Percentiles rank a stretch among this genome's conserved stretches.
Evolutionary conservation across 2,329 filamentous ascomycete species (phyloP).

Genomic region (Colletotrichum somersetense): DNA sequence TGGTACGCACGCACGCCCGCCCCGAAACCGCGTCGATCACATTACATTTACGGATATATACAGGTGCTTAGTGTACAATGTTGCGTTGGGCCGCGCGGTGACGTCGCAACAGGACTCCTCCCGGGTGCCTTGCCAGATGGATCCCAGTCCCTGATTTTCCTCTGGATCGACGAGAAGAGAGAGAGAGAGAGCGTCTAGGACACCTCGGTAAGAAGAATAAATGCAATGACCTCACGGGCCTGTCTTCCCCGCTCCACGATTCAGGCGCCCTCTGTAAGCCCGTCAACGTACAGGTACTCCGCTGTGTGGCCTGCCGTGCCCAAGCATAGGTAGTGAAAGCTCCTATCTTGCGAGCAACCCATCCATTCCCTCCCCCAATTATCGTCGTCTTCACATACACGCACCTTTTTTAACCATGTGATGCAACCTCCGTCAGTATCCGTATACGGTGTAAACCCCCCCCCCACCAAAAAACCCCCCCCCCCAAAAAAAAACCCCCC

Average conservation of each 20-base stretch:
- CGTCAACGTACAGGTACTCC: background rate
- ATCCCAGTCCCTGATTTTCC: conserved; percentile 16
- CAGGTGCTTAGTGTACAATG: background rate
- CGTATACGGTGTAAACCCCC: no score
- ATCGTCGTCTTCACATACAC: background rate
- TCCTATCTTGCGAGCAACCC: no score
- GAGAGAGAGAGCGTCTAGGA: no score
- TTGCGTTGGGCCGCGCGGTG: conserved; percentile 4
- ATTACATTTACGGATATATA: background rate
- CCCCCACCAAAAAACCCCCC: no score
- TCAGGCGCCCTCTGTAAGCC: background rate
- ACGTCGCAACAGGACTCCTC: conserved; percentile 9
- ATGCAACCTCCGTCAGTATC: background rate
- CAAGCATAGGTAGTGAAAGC: no score
- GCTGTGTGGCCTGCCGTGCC: no score
- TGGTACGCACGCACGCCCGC: no score
- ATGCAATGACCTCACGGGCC: conserved; percentile 31
- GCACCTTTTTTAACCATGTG: background rate
- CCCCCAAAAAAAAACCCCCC: no score
- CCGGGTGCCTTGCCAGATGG: background rate
- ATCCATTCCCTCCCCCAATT: no score
- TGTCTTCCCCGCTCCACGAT: conserved; percentile 1
- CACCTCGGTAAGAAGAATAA: no score
- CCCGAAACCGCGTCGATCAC: background rate
- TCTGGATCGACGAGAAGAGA: conserved; percentile 17